Base-by-base conservation (phyloP, 345 rosid species). In the Populus alba region DNA sequence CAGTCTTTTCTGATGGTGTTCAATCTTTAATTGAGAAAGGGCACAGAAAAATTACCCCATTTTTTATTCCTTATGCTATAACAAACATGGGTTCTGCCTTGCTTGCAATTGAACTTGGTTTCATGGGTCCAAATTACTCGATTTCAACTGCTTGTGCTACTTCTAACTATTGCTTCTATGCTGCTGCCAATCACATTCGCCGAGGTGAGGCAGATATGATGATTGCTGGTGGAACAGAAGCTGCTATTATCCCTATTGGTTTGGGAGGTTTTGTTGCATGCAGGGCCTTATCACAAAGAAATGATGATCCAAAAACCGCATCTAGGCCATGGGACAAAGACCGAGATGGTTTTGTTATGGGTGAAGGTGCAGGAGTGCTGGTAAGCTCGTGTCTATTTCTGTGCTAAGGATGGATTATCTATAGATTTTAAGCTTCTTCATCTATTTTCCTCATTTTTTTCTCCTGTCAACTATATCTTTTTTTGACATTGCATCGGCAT, bases 211-310 rank as follows among this genome's bases (percentile, higher is more conserved):
- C 98, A 80, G 98, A 97, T 81, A 74, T 97, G 91, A 97, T 97
- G 94, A 75, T 97, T 87, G 97, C 99, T 76, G 99, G 99, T 77
- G 98, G 99, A 84, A 94, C 97, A 29, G 99, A 94, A 87, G 99
- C 99, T 82, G 97, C 97, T 43, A 88, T 97, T 70, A 90, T 97
- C 83, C 99, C 99, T 70, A 89, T 94, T 77, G 99, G 97, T 22
- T 84, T 97, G 92, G 97, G 97, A 74, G 97, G 99, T 72, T 97
- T 97, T 81, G 94, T 92, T 78, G 99, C 99, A 22, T 97, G 98
- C 57, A 90, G 99, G 87, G 99, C 98, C 10, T 77, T 97, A 71
- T 97, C 99, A 33, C 98, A 97, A 88, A 90, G 99, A 80, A 97
- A 97, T 78, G 99, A 92, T 87, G 99, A 97, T 73, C 99, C 99